Percentiles rank a stretch among this genome's conserved stretches.
Evolutionary conservation across 768 basidiomycete species (phyloP).

Genomic region (Lenzites betulinus): DNA sequence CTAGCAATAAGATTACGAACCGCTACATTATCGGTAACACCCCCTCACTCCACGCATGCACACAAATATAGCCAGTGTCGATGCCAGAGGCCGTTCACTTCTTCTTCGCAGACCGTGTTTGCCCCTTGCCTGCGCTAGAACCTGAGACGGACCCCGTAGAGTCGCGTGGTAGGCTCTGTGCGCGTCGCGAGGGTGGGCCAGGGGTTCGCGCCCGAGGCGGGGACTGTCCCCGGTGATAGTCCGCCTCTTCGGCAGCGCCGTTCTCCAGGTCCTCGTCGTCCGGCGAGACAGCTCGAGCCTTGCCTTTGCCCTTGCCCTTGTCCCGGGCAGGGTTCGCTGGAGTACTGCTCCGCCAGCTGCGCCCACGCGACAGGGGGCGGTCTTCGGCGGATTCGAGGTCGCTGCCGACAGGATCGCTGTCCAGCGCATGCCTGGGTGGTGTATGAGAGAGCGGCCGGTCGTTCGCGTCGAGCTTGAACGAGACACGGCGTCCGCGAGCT

Average conservation of each 20-base stretch:
- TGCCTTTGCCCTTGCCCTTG: conserved; percentile 17
- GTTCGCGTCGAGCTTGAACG: conserved; percentile 47
- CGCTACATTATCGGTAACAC: neutral
- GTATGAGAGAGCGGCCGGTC: conserved; percentile 20
- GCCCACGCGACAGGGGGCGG: neutral
- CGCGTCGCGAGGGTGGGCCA: conserved; percentile 22
- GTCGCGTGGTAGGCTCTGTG: conserved; percentile 11
- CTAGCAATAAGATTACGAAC: conserved; percentile 18
- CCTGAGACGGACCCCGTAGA: neutral
- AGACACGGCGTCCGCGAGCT: conserved; percentile 57
- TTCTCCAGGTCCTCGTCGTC: conserved; percentile 9
- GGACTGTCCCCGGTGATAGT: conserved; percentile 2
- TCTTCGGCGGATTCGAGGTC: neutral
- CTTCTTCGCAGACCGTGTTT: neutral
- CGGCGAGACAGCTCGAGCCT: conserved; percentile 9
- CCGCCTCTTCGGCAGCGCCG: neutral
- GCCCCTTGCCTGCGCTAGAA: neutral
- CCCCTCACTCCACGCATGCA: neutral
- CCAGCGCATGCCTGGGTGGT: neutral
- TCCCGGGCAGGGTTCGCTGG: conserved; percentile 1
- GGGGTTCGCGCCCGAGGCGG: conserved; percentile 22
- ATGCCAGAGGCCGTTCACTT: conserved; percentile 5
- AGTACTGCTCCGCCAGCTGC: neutral
- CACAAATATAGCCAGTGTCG: neutral
- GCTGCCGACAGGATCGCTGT: neutral